Evolutionary conservation across 345 rosid genomes (phyloP).

Genomic region (Gossypium ekmanianum): DNA sequence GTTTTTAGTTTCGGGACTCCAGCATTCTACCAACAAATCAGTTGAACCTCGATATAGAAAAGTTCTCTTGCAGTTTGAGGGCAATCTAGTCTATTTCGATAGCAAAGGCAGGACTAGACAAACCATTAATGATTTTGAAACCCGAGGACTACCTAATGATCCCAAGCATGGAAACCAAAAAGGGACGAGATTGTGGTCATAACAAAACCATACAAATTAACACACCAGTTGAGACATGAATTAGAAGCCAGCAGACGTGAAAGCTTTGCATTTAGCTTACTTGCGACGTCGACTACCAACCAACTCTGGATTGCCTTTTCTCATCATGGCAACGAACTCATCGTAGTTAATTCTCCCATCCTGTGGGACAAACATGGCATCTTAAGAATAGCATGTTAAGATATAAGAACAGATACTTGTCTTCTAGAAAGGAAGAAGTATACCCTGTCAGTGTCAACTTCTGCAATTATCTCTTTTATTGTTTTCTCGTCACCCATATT

Average conservation of each 20-base stretch:
- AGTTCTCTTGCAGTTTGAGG: neutral
- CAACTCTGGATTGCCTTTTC: constrained; percentile 77
- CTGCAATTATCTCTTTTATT: constrained; percentile 85
- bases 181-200: neutral
- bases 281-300: constrained; percentile 62
- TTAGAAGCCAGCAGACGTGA: neutral
- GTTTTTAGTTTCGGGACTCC: neutral
- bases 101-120: neutral
- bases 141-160: neutral
- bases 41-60: neutral
- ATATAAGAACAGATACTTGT: neutral
- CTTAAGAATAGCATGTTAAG: neutral
- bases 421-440: constrained; percentile 14
- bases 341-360: constrained; percentile 96
- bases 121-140: neutral
- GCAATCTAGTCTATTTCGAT: neutral
- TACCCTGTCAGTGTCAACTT: constrained; percentile 88
- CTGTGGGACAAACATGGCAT: constrained; percentile 33
- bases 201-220: neutral
- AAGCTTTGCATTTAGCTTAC: constrained; percentile 10
- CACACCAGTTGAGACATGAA: neutral
- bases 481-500: constrained; percentile 91
- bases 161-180: neutral
- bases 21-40: neutral
- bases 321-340: constrained; percentile 95